Evolutionary conservation across 83 land plant species (phyloP), one percentile per base, ranked within the genome.

Genomic region (Diphasiastrum complanatum): DNA sequence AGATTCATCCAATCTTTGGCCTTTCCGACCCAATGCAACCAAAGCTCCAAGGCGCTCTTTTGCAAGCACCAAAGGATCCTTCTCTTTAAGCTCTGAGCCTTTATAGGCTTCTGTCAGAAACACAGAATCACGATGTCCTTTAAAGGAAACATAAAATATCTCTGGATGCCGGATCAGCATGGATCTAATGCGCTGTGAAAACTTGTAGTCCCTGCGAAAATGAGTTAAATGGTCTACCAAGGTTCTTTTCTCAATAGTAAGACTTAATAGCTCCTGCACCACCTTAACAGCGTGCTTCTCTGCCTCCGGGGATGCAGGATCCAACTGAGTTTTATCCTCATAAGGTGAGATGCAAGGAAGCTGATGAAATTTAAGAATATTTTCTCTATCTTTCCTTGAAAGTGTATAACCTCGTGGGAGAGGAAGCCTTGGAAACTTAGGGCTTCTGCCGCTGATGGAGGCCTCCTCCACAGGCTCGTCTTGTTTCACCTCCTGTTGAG

Each of bases 111-210:
- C 91, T 35, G 85, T 72, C 3, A 89, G 71, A 51, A 89, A 89
- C 28, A 89, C 91, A 22, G 91, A 85, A 55, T 89, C 96, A 58
- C 96, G 69, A 38, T 72, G 77, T 45, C 96, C 96, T 63, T 85
- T 85, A 58, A 83, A 50, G 16, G 96, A 89, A n/a, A 89, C 81
- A 68, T 89, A 89, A 45, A 89, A 89, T 79, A 83, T 74, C 32
- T 89, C 91, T 4, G 96, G 96, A 54, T 89, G 96, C 73, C 91
- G 68, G 49, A 89, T 83, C n/a, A 89, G 72, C 87, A 89, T 79
- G 58, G 75, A 79, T 32, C 85, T 67, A n/a, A 83, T 31, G 71
- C 74, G 80, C 74, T 89, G 91, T n/a, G 96, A 85, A 58, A 89
- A 89, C 31, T 81, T 66, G 40, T 78, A 89, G 56, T 85, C 91